phyloP scores from a whole-genome alignment of 1,139 yeast genomes.

The Candida frijolesensis region DNA sequence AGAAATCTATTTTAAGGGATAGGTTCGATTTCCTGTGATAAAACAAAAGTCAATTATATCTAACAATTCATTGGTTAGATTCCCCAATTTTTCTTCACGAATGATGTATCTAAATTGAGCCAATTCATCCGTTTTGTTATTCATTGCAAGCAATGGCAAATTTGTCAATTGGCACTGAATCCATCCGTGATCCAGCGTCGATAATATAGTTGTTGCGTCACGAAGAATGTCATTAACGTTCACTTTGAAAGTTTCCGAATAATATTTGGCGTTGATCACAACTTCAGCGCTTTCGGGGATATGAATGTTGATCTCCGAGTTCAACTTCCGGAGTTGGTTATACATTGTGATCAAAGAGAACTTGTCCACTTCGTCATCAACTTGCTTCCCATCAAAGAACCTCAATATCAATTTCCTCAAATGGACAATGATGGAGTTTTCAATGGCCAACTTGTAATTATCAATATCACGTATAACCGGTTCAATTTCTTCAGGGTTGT shows the following conservation, averaged over 20 bases:
- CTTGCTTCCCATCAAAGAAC: slow-evolving; percentile 10
- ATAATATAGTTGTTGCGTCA: slow-evolving; percentile 21
- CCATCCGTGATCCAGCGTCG: slow-evolving; percentile 41
- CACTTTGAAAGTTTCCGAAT: slow-evolving; percentile 30
- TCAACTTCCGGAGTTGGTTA: slow-evolving; percentile 16
- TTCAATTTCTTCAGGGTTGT: slow-evolving; percentile 4
- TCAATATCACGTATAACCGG: slow-evolving; percentile 12
- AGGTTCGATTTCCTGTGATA: slow-evolving; percentile 23
- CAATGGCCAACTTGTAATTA: slow-evolving; percentile 12
- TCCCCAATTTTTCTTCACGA: slow-evolving; percentile 13
- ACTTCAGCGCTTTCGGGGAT: slow-evolving; percentile 21
- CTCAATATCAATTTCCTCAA: slow-evolving; percentile 22
- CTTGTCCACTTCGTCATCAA: slow-evolving; percentile 26
- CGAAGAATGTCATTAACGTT: slow-evolving; percentile 17
- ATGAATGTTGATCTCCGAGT: slow-evolving; percentile 1
- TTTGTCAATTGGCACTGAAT: slow-evolving; percentile 38
- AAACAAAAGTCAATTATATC: slow-evolving; percentile 30
- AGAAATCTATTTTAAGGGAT: slow-evolving; percentile 10
- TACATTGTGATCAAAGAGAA: slow-evolving; percentile 27
- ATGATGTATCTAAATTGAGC: slow-evolving; percentile 32
- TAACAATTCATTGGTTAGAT: slow-evolving; percentile 19
- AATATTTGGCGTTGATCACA: slow-evolving; percentile 28
- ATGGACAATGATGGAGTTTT: slow-evolving; percentile 18
- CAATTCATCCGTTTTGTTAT: slow-evolving; percentile 38
- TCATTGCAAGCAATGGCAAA: slow-evolving; percentile 39